A percentile compares a stretch with the other conserved stretches of the same genome.
phyloP scores from a whole-genome alignment of 129 eudicot genomes.

The Artemisia tridentata region DNA sequence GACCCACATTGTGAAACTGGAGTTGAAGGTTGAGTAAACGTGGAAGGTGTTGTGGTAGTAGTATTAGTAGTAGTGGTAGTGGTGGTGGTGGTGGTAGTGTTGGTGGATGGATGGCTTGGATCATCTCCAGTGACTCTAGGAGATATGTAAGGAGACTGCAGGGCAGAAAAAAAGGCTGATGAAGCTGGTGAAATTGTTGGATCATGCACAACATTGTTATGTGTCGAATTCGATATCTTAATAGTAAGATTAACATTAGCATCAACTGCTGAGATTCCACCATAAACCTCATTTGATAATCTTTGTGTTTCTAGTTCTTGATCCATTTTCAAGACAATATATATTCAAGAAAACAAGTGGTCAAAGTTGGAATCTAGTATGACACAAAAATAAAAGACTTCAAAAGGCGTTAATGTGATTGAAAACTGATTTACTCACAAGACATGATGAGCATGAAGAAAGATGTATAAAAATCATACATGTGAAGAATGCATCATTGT shows the following conservation, averaged over 20 bases:
- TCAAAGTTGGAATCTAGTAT: conserved; percentile 22
- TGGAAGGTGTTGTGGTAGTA: conserved; percentile 35
- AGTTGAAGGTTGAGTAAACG: conserved; percentile 60
- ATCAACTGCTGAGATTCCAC: conserved; percentile 42
- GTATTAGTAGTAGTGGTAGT: conserved; percentile 6
- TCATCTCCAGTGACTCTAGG: conserved; percentile 61
- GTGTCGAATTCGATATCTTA: conserved; percentile 51
- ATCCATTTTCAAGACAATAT: conserved; percentile 13
- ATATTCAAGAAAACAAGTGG: conserved; percentile 16
- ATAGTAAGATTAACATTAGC: conserved; percentile 50
- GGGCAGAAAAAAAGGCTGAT: conserved; percentile 85
- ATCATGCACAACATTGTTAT: conserved; percentile 24
- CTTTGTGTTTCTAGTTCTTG: conserved; percentile 49
- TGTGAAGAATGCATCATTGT: conserved; percentile 54
- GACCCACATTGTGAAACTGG: conserved; percentile 62
- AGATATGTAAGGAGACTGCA: conserved; percentile 90
- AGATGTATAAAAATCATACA: conserved; percentile 18
- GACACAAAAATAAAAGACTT: conserved; percentile 19
- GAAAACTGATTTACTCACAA: conserved; percentile 20
- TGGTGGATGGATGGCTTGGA: conserved; percentile 35
- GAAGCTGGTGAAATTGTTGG: conserved; percentile 63
- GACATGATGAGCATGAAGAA: conserved; percentile 35
- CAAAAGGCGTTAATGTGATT: conserved; percentile 24
- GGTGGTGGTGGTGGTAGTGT: conserved; percentile 9
- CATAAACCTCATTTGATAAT: conserved; percentile 3